These are phyloP conservation scores for Fistulifera solaris DNA, from an alignment of 108 stramenopile species.

Conservation along the genomic window DNA sequence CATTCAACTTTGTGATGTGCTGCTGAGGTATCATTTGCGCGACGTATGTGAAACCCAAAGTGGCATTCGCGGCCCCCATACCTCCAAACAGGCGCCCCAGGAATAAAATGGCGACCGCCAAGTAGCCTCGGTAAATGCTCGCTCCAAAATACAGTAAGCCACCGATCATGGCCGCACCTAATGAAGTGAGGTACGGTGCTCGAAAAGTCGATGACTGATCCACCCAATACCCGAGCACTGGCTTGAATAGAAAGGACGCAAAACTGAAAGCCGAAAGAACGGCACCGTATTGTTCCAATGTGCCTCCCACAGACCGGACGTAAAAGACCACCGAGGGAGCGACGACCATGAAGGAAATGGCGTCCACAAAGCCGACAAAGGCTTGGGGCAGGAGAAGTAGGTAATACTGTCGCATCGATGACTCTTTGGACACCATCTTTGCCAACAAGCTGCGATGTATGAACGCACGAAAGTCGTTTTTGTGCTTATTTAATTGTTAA, in stretches of 20 bases:
- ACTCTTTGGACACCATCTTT: no score
- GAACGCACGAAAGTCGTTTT: no score
- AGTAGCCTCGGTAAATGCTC: conserved; percentile 13
- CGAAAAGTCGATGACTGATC: conserved; percentile 39
- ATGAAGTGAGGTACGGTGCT: conserved; percentile 37
- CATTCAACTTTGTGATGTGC: conserved; percentile 35
- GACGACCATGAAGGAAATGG: conserved; percentile 67
- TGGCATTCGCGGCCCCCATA: conserved; percentile 47
- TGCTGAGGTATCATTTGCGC: conserved; percentile 37
- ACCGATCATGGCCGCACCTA: conserved; percentile 35
- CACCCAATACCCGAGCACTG: conserved; percentile 57
- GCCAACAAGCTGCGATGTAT: no score
- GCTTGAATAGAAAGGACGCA: conserved; percentile 57
- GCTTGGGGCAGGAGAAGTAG: conserved; percentile 9
- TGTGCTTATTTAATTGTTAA: no score
- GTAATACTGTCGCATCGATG: not conserved
- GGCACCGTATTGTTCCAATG: conserved; percentile 53
- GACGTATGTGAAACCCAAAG: conserved; percentile 61
- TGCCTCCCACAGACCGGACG: conserved; percentile 47
- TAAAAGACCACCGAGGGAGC: conserved; percentile 72
- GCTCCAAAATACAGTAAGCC: conserved; percentile 51
- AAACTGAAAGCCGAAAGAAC: conserved; percentile 42
- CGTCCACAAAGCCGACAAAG: conserved; percentile 41
- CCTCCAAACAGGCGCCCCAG: conserved; percentile 51
- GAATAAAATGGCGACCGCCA: conserved; percentile 34